Evolutionary conservation across 2,329 filamentous ascomycete genomes (phyloP).

Genomic region (Fusarium albosuccineum): DNA sequence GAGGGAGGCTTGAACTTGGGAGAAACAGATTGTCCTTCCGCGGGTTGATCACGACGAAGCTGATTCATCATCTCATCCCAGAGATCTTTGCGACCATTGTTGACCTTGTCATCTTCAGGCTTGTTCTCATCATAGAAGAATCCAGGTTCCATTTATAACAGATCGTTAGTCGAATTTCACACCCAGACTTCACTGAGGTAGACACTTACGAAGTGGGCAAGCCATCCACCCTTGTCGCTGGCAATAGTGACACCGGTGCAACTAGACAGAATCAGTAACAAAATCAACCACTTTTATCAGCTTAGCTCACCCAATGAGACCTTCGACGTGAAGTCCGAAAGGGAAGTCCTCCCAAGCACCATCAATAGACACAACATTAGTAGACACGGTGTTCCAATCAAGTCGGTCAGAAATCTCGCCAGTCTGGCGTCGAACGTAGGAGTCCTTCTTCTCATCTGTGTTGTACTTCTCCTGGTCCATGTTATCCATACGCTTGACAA

Average conservation of each 20-base stretch:
- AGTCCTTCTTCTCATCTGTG: background rate
- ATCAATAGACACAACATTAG: slow-evolving; percentile 4
- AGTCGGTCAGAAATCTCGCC: background rate
- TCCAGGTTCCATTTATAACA: background rate
- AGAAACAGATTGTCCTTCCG: background rate
- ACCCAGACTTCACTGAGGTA: fast-evolving
- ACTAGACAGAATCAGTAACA: background rate
- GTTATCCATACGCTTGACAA: slow-evolving; percentile 6
- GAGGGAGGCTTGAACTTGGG: slow-evolving; percentile 4
- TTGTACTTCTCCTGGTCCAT: background rate
- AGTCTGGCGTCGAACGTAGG: background rate
- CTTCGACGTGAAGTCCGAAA: background rate
- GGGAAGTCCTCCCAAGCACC: background rate
- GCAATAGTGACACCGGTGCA: slow-evolving; percentile 5
- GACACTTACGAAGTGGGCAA: slow-evolving; percentile 5
- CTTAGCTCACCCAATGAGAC: background rate
- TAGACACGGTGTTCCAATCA: slow-evolving; percentile 2
- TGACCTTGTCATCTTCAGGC: background rate
- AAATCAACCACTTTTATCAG: background rate
- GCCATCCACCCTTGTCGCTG: slow-evolving; percentile 1
- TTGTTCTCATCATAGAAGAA: slow-evolving; percentile 1
- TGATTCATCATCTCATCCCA: slow-evolving; percentile 11
- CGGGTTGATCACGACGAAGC: slow-evolving; percentile 2
- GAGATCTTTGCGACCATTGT: slow-evolving; percentile 6
- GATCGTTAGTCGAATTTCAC: background rate